These are phyloP conservation scores for Polytrichum commune DNA, from an alignment of 225 moss, liverwort and hornwort species.

Conservation along the genomic window DNA sequence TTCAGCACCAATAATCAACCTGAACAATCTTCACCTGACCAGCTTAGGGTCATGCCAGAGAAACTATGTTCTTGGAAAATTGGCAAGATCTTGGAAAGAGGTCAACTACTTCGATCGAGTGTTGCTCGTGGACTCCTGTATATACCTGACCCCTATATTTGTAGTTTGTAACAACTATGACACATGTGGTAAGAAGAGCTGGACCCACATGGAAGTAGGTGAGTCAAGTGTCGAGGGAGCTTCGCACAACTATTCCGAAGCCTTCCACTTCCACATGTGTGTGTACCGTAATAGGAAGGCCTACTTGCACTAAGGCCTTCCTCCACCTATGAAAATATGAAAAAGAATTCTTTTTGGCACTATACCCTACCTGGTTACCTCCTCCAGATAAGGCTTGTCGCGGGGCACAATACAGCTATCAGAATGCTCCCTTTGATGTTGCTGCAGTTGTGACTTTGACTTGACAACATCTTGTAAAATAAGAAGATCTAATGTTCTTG, in stretches of 20 bases:
- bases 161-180: constrained; percentile 1
- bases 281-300: constrained; percentile 18
- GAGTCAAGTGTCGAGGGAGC: constrained; percentile 13
- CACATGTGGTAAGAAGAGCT: constrained; percentile 16
- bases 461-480: constrained; percentile 56
- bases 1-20: constrained; percentile 31
- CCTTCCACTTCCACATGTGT: constrained; percentile 15
- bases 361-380: constrained; percentile 28
- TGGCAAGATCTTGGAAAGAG: constrained; percentile 15
- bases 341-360: not conserved
- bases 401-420: constrained; percentile 32
- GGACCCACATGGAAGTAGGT: constrained; percentile 8
- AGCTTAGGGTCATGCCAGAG: constrained; percentile 30
- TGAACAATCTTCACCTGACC: constrained; percentile 44
- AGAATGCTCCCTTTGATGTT: constrained; percentile 37
- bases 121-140: not conserved
- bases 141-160: constrained; percentile 12
- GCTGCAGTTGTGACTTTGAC: constrained; percentile 13
- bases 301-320: constrained; percentile 13
- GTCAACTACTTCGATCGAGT: constrained; percentile 14
- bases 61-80: constrained; percentile 29
- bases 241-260: constrained; percentile 16
- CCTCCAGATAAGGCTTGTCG: constrained; percentile 36
- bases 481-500: constrained; percentile 72
- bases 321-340: constrained; percentile 14